Conservation (phyloP, 2,329 filamentous ascomycete species). For the Fusarium nodosum region DNA sequence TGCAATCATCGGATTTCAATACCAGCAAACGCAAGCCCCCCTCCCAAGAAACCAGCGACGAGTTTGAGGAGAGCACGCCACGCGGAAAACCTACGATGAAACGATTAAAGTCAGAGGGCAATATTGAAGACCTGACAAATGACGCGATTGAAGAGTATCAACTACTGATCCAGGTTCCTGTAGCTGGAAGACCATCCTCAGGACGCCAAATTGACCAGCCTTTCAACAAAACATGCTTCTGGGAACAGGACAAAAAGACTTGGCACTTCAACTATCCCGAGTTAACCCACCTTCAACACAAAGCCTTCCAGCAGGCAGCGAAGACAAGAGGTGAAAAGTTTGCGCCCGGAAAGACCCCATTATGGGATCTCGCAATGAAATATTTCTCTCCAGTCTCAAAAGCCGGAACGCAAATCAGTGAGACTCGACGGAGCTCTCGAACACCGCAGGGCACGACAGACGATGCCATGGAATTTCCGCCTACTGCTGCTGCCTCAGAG, state of each 20-base stretch:
- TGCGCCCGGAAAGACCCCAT: slow-evolving; percentile 61
- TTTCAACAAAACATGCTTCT: slow-evolving; percentile 69
- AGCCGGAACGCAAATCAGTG: slow-evolving; percentile 29
- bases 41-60: slow-evolving; percentile 65
- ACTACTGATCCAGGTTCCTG: slow-evolving; percentile 64
- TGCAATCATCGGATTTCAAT: slow-evolving; percentile 56
- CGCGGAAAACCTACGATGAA: slow-evolving; percentile 66
- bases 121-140: slow-evolving; percentile 55
- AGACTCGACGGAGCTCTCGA: slow-evolving; percentile 24
- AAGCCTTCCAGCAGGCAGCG: slow-evolving; percentile 68
- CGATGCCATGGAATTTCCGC: slow-evolving; percentile 49
- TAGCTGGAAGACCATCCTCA: slow-evolving; percentile 63
- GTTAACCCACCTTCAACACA: slow-evolving; percentile 72
- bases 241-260: slow-evolving; percentile 67
- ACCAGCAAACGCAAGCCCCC: slow-evolving; percentile 69
- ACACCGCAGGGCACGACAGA: slow-evolving; percentile 45
- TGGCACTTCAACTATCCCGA: slow-evolving; percentile 74
- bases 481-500: slow-evolving; percentile 51
- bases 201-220: slow-evolving; percentile 70
- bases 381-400: slow-evolving; percentile 65
- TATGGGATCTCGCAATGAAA: slow-evolving; percentile 71
- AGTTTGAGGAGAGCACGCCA: slow-evolving; percentile 58
- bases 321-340: slow-evolving; percentile 66
- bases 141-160: slow-evolving; percentile 60
- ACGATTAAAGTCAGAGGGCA: slow-evolving; percentile 65